Evolutionary conservation across 140 eudicot species (phyloP).

Genomic region (Oenanthe javanica): DNA sequence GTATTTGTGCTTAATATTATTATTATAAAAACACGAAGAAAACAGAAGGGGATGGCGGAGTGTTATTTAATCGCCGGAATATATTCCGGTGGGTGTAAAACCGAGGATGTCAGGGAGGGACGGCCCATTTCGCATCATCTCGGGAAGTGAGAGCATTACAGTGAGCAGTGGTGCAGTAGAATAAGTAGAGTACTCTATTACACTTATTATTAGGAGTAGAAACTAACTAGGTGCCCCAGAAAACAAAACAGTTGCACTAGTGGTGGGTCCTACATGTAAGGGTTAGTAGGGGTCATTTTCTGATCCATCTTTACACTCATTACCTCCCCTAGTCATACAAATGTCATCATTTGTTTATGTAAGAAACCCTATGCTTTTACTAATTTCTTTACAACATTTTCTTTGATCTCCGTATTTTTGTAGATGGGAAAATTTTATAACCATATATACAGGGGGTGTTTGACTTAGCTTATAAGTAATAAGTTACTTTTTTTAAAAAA

Average conservation of each 20-base stretch:
- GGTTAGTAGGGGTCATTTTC: slow-evolving; percentile 70
- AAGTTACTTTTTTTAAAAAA: too few relatives aligned
- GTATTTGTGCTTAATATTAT: not conserved
- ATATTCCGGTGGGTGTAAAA: slow-evolving; percentile 20
- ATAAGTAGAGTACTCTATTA: not conserved
- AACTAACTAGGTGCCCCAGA: not conserved
- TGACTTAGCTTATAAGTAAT: too few relatives aligned
- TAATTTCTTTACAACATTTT: too few relatives aligned
- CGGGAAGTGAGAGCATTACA: slow-evolving; percentile 8
- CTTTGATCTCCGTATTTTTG: too few relatives aligned
- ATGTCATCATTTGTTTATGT: not conserved
- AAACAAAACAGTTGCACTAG: not conserved
- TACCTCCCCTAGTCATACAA: not conserved
- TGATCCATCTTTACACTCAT: slow-evolving; percentile 20
- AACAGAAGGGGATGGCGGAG: not conserved
- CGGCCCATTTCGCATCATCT: not conserved
- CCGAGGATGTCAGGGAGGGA: slow-evolving; percentile 1
- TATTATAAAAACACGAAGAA: not conserved
- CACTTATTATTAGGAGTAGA: slow-evolving; percentile 2
- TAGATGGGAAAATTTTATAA: too few relatives aligned
- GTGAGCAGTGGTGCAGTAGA: not conserved
- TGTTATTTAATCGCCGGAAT: not conserved
- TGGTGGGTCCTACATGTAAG: slow-evolving; percentile 30
- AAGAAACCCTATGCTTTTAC: not conserved
- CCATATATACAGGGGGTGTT: too few relatives aligned